These are phyloP conservation scores for Jacaranda copaia DNA, from an alignment of 257 asterid species.

Conservation along the genomic window DNA sequence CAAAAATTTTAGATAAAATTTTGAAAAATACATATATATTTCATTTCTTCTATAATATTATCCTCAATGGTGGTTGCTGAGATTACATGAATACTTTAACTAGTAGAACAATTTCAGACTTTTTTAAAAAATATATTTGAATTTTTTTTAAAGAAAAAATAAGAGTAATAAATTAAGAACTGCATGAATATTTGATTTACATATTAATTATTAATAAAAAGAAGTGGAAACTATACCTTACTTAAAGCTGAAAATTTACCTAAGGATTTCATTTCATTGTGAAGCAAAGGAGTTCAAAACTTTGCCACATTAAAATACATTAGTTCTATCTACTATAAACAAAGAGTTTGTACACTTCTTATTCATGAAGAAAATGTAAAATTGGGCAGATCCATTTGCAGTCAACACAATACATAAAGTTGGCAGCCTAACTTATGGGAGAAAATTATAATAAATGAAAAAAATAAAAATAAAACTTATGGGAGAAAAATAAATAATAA, in stretches of 20 bases:
- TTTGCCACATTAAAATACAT: neutral
- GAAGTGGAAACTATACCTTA: neutral
- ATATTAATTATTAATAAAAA: too few relatives aligned
- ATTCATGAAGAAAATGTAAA: neutral
- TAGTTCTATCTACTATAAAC: neutral
- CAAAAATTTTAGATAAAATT: too few relatives aligned
- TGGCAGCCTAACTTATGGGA: neutral
- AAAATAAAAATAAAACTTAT: too few relatives aligned
- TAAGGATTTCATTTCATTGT: neutral
- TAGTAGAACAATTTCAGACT: too few relatives aligned
- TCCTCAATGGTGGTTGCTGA: too few relatives aligned
- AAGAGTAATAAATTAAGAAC: too few relatives aligned
- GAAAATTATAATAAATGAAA: neutral
- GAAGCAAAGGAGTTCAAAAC: neutral
- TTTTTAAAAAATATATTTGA: too few relatives aligned
- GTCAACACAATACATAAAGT: neutral
- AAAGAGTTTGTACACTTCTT: neutral
- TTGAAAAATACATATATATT: too few relatives aligned
- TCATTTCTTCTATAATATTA: too few relatives aligned
- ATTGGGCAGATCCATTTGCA: neutral
- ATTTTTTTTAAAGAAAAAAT: too few relatives aligned
- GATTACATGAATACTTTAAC: too few relatives aligned
- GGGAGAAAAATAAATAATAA: neutral
- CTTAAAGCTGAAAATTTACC: slow-evolving; percentile 1
- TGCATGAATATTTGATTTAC: too few relatives aligned